Evolutionary conservation across 2,329 filamentous ascomycete species (phyloP).

Genomic region (Fusarium illudens): DNA sequence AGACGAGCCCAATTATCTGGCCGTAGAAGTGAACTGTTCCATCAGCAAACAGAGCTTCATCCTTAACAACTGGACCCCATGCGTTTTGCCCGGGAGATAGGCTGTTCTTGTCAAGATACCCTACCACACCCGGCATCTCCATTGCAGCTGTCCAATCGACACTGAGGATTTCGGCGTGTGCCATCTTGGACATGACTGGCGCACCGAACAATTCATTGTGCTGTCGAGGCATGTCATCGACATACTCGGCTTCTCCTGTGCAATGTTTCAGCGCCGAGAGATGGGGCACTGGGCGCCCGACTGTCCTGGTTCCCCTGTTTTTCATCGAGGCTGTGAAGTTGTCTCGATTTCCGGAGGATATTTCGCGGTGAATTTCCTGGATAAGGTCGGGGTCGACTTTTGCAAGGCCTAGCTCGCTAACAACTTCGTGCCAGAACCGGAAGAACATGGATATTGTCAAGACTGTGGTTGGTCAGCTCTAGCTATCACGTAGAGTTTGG

Average conservation of each 20-base stretch:
- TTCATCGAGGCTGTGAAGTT: neutral
- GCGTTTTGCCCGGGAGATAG: slow-evolving; percentile 66
- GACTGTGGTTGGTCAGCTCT: neutral
- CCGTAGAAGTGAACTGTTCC: slow-evolving; percentile 1
- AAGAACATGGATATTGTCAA: slow-evolving; percentile 16
- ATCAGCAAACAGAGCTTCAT: slow-evolving; percentile 11
- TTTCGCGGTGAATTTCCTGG: slow-evolving; percentile 73
- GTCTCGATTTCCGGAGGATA: slow-evolving; percentile 4
- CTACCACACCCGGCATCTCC: slow-evolving; percentile 79
- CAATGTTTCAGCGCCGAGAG: slow-evolving; percentile 87
- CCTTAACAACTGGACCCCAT: slow-evolving; percentile 7
- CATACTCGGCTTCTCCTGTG: slow-evolving; percentile 89
- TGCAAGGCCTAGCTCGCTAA: neutral
- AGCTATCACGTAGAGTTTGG: too few relatives aligned
- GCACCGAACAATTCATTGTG: slow-evolving; percentile 85
- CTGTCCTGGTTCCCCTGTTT: neutral
- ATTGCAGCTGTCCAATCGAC: slow-evolving; percentile 77
- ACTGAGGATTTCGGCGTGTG: slow-evolving; percentile 79
- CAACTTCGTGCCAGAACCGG: slow-evolving; percentile 13
- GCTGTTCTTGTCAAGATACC: slow-evolving; percentile 80
- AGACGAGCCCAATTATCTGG: slow-evolving; percentile 9
- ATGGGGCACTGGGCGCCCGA: slow-evolving; percentile 64
- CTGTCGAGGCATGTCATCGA: slow-evolving; percentile 84
- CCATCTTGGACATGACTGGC: slow-evolving; percentile 81
- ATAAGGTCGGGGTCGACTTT: slow-evolving; percentile 68